A percentile compares a stretch with the other conserved stretches of the same genome.
phyloP scores from a whole-genome alignment of 2,329 filamentous ascomycete species.

The Alternaria alternata region DNA sequence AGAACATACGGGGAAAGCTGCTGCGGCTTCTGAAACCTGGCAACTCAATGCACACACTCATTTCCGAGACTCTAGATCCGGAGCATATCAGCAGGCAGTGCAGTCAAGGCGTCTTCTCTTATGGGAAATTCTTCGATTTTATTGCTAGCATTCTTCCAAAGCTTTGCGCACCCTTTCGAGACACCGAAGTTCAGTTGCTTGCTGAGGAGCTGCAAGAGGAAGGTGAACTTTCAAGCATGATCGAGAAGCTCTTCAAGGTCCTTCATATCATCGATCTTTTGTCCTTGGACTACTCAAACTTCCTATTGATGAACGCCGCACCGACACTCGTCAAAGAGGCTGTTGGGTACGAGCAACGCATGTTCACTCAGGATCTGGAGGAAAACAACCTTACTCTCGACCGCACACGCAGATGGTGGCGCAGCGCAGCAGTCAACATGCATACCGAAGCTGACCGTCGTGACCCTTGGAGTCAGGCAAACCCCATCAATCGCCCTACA shows the following conservation, averaged over 20 bases:
- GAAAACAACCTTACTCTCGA: conserved; percentile 63
- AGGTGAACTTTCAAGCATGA: conserved; percentile 67
- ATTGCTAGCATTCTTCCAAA: conserved; percentile 79
- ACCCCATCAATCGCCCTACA: conserved; percentile 65
- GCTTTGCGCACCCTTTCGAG: conserved; percentile 81
- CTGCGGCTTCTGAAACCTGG: conserved; percentile 74
- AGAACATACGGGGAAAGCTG: conserved; percentile 75
- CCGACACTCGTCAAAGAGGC: conserved; percentile 76
- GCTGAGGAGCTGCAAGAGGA: conserved; percentile 65
- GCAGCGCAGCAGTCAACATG: conserved; percentile 69
- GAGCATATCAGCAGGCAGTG: conserved; percentile 76
- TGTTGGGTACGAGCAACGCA: conserved; percentile 75
- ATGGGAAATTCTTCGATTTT: conserved; percentile 79
- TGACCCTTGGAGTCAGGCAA: conserved; percentile 71
- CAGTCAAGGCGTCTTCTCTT: conserved; percentile 76
- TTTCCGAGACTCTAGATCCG: conserved; percentile 77
- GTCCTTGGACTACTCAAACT: conserved; percentile 84
- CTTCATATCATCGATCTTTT: conserved; percentile 79
- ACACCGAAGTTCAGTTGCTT: conserved; percentile 75
- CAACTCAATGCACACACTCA: conserved; percentile 76
- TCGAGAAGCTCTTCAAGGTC: conserved; percentile 78
- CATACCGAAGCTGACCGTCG: conserved; percentile 71
- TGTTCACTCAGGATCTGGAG: conserved; percentile 72
- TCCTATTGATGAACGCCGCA: conserved; percentile 75
- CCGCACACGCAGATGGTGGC: conserved; percentile 72